Percentiles rank a stretch among this genome's conserved stretches.
Evolutionary conservation across 768 basidiomycete genomes (phyloP).

Genomic region (Serendipita vermifera): DNA sequence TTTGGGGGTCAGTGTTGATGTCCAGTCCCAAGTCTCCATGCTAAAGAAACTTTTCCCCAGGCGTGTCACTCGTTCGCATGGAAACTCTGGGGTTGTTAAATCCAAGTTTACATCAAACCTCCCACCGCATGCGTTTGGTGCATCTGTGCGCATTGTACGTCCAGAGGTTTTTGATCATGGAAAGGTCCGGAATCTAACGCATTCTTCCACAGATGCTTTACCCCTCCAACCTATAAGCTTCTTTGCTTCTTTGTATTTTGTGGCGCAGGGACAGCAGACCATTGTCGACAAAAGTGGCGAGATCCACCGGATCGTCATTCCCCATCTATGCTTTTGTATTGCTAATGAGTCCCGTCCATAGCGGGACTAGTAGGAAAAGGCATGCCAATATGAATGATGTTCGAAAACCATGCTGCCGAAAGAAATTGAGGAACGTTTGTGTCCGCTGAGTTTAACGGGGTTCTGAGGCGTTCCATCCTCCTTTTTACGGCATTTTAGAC

Average conservation of each 20-base stretch:
- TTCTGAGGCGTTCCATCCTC: no score
- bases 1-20: slow-evolving; percentile 71
- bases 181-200: neutral
- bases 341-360: no score
- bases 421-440: no score
- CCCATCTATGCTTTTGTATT: no score
- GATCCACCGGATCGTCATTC: no score
- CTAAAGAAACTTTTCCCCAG: slow-evolving; percentile 26
- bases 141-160: slow-evolving; percentile 79
- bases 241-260: neutral
- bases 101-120: slow-evolving; percentile 94
- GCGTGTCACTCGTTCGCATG: slow-evolving; percentile 87
- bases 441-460: no score
- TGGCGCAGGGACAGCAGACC: no score
- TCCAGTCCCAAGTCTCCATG: neutral
- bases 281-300: no score
- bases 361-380: no score
- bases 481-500: no score
- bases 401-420: no score
- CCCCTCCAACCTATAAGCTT: slow-evolving; percentile 62
- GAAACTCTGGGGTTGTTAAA: slow-evolving; percentile 90
- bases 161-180: slow-evolving; percentile 7
- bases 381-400: no score
- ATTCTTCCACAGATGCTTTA: slow-evolving; percentile 63
- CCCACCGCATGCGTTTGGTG: slow-evolving; percentile 89